Conservation (phyloP, 352 stramenopile species). For the Globisporangium solare region DNA sequence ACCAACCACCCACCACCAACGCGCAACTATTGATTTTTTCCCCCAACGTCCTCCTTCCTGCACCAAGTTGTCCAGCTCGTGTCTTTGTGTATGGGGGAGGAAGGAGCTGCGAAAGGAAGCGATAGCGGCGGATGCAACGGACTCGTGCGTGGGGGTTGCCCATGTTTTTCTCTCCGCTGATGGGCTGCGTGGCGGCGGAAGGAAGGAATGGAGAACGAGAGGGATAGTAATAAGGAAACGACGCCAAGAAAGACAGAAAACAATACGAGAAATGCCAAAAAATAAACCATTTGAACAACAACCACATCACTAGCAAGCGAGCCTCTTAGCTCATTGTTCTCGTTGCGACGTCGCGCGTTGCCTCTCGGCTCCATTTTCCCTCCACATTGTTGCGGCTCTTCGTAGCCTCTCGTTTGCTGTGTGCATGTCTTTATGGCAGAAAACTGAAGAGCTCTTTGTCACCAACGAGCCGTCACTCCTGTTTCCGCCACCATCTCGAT, state of each 20-base stretch:
- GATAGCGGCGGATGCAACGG: background rate
- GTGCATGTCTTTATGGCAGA: background rate
- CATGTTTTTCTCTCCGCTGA: background rate
- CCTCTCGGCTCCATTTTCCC: no score
- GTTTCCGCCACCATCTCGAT: background rate
- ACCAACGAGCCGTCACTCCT: background rate
- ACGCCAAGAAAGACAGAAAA: background rate
- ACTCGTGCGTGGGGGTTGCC: background rate
- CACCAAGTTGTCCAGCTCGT: background rate
- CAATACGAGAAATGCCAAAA: background rate
- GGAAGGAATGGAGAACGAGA: background rate
- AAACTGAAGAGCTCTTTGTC: background rate
- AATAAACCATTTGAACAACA: constrained; percentile 1
- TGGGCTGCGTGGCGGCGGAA: background rate
- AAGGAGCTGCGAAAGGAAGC: background rate
- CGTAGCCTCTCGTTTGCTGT: background rate
- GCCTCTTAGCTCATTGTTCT: no score
- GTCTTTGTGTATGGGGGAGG: background rate
- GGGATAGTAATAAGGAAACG: constrained; percentile 1
- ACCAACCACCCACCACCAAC: constrained; percentile 2
- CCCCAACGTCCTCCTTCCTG: no score
- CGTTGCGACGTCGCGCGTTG: no score
- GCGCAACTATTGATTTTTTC: constrained; percentile 5
- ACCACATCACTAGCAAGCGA: background rate
- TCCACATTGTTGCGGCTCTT: no score